phyloP scores from a whole-genome alignment of 805 yeast genomes.

The Hanseniaspora mollemarum region DNA sequence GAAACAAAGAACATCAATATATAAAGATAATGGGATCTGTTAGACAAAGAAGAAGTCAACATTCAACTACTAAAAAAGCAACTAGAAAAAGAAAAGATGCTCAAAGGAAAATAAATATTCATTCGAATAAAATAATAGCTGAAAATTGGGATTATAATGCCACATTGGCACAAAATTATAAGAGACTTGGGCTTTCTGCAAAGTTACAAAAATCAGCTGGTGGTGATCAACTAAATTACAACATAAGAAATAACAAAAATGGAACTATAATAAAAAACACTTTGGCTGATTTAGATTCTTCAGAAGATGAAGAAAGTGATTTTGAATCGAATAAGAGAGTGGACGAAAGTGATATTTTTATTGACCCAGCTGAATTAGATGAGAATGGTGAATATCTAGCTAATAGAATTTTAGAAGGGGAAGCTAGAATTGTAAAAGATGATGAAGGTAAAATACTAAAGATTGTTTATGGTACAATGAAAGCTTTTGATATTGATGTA shows the following conservation, averaged over 20 bases:
- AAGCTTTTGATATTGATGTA: slow-evolving; percentile 28
- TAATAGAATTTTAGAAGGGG: slow-evolving; percentile 58
- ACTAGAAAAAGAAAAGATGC: slow-evolving; percentile 62
- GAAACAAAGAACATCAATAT: not conserved
- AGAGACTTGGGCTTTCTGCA: slow-evolving; percentile 61
- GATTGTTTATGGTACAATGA: slow-evolving; percentile 62
- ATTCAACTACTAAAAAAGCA: slow-evolving; percentile 56
- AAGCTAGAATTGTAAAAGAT: slow-evolving; percentile 66
- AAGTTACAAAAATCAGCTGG: slow-evolving; percentile 63
- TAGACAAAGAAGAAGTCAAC: slow-evolving; percentile 73
- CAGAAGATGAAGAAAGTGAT: slow-evolving; percentile 22
- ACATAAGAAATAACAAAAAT: slow-evolving; percentile 30
- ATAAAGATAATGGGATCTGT: slow-evolving; percentile 53
- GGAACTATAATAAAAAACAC: slow-evolving; percentile 26
- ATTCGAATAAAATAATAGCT: slow-evolving; percentile 70
- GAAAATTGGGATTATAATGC: slow-evolving; percentile 78
- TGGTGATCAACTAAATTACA: slow-evolving; percentile 58
- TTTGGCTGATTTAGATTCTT: slow-evolving; percentile 27
- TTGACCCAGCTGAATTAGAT: slow-evolving; percentile 23
- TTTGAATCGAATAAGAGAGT: slow-evolving; percentile 19
- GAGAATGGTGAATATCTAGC: slow-evolving; percentile 33
- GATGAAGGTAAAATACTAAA: slow-evolving; percentile 52
- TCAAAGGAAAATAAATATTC: slow-evolving; percentile 53
- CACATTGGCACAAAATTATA: slow-evolving; percentile 79
- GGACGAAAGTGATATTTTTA: slow-evolving; percentile 15